Evolutionary conservation across 148 eudicot species (phyloP), one percentile per base, ranked within the genome.

Genomic region (Nepenthes gracilis): DNA sequence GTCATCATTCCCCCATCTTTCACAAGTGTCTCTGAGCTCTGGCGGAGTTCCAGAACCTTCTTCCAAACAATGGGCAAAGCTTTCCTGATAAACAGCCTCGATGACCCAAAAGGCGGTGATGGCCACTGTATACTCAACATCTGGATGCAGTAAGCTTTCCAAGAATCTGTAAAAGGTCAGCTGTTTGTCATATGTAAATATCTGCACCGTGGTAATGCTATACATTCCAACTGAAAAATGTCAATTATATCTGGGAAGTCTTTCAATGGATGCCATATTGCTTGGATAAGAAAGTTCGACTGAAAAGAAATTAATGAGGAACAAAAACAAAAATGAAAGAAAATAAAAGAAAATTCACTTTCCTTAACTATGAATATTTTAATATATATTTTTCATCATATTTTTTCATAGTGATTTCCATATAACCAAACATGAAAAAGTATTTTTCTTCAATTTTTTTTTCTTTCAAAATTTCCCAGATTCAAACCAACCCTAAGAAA

Each of bases 11-110:
- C 87, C 96, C 87, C 87, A 89, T 69, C 94, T 70, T 63, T 75
- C 65, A 60, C 96, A 86, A 12, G 87, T 80, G 51, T 68, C 85
- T 67, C 63, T 78, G 6, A 89, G 78, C 61, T 89, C 96, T 35
- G 79, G 58, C 6, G 85, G 87, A 35, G 83, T 80, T 59, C 70
- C 74, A 12, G 82, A 66, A 32, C 72, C 84, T 6, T 71, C 77
- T 71, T 83, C 82, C 6, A 85, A 76, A 73, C 96, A 88, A 63
- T 81, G 78, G 33, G 92, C 87, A 67, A 81, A 88, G 69, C 96
- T 81, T 36, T 77, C 81, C 43, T 85, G 89, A 65, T 85, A 85
- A 43, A 81, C 89, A 51, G 77, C 58, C 68, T 85, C 93, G 57
- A 83, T 81, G 12, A 82, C 78, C 87, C 89, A 85, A 33, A 85